These are phyloP conservation scores for Sequoia sempervirens DNA, from an alignment of 75 land plant genomes.

Conservation along the genomic window DNA sequence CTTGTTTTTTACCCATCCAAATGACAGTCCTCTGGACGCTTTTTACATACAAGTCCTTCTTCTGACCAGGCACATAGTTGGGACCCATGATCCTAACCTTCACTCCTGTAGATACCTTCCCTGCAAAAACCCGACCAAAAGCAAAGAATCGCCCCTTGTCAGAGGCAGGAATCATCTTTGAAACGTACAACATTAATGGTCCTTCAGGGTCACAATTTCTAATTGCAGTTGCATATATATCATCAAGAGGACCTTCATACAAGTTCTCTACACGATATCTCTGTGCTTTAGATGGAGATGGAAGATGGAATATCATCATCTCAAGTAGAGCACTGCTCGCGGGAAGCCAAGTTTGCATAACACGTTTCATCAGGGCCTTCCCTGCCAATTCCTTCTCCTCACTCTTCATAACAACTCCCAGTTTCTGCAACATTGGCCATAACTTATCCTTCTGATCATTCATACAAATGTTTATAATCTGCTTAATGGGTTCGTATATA, in stretches of 20 bases:
- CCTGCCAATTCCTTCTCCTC: conserved; percentile 78
- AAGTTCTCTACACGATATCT: conserved; percentile 79
- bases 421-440: conserved; percentile 85
- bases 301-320: conserved; percentile 82
- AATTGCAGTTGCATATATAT: conserved; percentile 41
- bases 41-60: conserved; percentile 71
- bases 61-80: conserved; percentile 70
- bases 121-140: conserved; percentile 49
- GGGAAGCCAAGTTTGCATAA: conserved; percentile 86
- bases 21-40: conserved; percentile 85
- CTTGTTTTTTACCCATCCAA: conserved; percentile 86
- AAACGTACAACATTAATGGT: neutral
- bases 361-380: conserved; percentile 77
- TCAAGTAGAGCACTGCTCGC: conserved; percentile 67
- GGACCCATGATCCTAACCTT: conserved; percentile 77
- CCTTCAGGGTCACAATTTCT: conserved; percentile 56
- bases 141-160: conserved; percentile 71
- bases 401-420: conserved; percentile 56
- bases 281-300: conserved; percentile 69
- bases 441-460: conserved; percentile 92
- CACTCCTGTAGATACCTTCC: conserved; percentile 52
- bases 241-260: conserved; percentile 69
- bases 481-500: conserved; percentile 91
- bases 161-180: conserved; percentile 78
- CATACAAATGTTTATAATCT: conserved; percentile 82